Evolutionary conservation across 2,329 filamentous ascomycete species (phyloP).

Genomic region (Apiospora saccharicola): DNA sequence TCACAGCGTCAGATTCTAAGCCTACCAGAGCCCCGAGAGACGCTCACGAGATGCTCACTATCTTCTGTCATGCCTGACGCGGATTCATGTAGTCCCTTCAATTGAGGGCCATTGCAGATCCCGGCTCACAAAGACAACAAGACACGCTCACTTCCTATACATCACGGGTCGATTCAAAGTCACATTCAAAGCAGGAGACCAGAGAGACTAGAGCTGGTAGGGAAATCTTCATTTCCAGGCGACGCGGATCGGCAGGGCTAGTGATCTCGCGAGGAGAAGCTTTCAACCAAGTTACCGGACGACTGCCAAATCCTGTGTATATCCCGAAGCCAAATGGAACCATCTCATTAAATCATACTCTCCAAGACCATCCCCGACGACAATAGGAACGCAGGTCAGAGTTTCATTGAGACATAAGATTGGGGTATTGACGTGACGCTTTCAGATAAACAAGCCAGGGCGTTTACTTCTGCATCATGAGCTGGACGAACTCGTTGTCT

Average conservation of each 20-base stretch:
- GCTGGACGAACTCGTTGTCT: constrained; percentile 94
- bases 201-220: neutral
- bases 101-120: neutral
- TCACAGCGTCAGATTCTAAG: neutral
- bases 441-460: constrained; percentile 1
- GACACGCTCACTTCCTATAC: neutral
- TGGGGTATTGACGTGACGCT: constrained; percentile 23
- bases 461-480: constrained; percentile 93
- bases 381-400: constrained; percentile 27
- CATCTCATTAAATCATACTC: constrained; percentile 27
- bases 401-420: constrained; percentile 29
- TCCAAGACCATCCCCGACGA: constrained; percentile 23
- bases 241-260: constrained; percentile 24
- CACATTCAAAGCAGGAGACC: neutral
- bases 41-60: neutral
- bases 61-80: neutral
- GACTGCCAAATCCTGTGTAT: constrained; percentile 26
- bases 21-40: neutral
- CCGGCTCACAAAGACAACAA: neutral
- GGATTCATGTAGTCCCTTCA: neutral
- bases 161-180: neutral
- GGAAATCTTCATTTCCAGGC: constrained; percentile 24
- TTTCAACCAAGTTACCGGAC: constrained; percentile 27
- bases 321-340: constrained; percentile 28
- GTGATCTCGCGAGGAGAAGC: constrained; percentile 20